Percentiles rank a stretch among this genome's conserved stretches.
phyloP scores from a whole-genome alignment of 768 basidiomycete genomes.

The Termitomyces sp. region DNA sequence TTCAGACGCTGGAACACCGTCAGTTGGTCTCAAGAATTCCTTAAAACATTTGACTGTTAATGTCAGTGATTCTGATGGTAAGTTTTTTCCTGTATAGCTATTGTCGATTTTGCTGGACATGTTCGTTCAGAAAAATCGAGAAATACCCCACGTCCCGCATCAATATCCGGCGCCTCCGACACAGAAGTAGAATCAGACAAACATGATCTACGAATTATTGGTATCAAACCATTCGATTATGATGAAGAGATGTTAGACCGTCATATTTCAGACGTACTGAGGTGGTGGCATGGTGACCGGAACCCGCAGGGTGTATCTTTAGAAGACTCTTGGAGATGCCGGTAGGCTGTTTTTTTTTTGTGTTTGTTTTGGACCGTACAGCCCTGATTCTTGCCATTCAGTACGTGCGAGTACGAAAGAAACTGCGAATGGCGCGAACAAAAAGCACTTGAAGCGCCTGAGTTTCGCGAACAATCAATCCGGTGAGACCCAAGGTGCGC shows the following conservation, averaged over 20 bases:
- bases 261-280: conserved; percentile 49
- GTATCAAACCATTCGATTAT: conserved; percentile 54
- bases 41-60: neutral
- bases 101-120: neutral
- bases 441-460: conserved; percentile 44
- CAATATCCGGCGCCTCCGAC: neutral
- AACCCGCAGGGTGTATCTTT: conserved; percentile 66
- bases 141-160: neutral
- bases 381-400: conserved; percentile 16
- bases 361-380: neutral
- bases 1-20: neutral
- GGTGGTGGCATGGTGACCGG: conserved; percentile 76
- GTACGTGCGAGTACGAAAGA: conserved; percentile 67
- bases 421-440: conserved; percentile 80
- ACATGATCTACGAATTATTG: conserved; percentile 47
- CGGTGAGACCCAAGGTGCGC: neutral
- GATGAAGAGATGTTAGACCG: conserved; percentile 46
- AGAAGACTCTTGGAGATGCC: conserved; percentile 57
- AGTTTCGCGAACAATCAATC: conserved; percentile 18
- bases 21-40: neutral
- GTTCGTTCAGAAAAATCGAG: neutral
- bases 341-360: conserved; percentile 38
- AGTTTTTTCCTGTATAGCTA: neutral
- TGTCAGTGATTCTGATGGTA: neutral
- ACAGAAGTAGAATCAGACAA: conserved; percentile 6